These are phyloP conservation scores for Apiospora rasikravindrae DNA, from an alignment of 2,329 filamentous ascomycete genomes.

Conservation along the genomic window DNA sequence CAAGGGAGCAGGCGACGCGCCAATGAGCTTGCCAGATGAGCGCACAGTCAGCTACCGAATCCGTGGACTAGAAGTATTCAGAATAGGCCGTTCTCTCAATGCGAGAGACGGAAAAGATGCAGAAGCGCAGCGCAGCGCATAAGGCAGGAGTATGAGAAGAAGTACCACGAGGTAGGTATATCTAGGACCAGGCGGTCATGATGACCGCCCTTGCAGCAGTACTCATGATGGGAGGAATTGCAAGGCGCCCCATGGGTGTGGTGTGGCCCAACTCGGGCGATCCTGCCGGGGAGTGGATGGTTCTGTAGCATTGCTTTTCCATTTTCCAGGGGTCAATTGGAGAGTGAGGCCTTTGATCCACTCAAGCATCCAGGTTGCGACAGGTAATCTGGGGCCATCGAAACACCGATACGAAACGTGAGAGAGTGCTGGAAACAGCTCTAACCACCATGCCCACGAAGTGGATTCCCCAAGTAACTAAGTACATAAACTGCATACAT, in stretches of 20 bases:
- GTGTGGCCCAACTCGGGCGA: background rate
- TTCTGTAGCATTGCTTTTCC: background rate
- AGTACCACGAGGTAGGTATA: background rate
- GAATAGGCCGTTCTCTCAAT: background rate
- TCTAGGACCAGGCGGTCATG: background rate
- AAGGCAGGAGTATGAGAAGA: background rate
- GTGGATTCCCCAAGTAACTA: background rate
- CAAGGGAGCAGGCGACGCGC: background rate
- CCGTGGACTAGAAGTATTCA: background rate
- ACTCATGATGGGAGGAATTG: background rate
- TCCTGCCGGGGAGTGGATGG: background rate
- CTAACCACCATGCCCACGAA: background rate
- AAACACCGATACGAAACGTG: constrained; percentile 5
- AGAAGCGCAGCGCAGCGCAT: background rate
- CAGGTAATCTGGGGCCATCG: constrained; percentile 8
- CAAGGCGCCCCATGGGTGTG: background rate
- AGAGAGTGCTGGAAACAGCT: background rate
- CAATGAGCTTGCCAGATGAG: background rate
- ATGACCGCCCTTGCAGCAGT: background rate
- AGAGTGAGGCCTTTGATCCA: background rate
- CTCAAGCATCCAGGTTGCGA: background rate
- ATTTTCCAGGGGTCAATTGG: background rate
- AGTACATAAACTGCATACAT: background rate
- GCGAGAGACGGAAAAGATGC: background rate
- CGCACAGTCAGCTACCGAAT: background rate